phyloP scores from a whole-genome alignment of 495 filamentous ascomycete genomes.

The Choiromyces venosus region DNA sequence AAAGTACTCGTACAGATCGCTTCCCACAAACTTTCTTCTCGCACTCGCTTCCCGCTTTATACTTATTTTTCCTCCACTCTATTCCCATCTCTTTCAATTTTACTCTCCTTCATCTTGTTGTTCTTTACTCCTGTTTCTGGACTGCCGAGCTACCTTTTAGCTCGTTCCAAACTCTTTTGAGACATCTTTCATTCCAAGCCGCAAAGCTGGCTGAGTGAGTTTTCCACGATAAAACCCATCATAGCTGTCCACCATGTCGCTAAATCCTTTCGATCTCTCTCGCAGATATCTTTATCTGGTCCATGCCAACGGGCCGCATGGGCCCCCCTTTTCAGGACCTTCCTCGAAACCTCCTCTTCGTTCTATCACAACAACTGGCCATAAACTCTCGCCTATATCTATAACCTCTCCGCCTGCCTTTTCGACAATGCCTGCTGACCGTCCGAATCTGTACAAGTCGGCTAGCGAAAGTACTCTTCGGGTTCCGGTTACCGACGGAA shows the following conservation, averaged over 20 bases:
- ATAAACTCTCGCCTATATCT: conserved; percentile 22
- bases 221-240: background rate
- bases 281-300: conserved; percentile 37
- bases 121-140: background rate
- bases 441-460: conserved; percentile 27
- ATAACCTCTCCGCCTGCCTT: conserved; percentile 36
- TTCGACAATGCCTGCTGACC: conserved; percentile 37
- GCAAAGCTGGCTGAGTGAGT: conserved; percentile 25
- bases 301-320: conserved; percentile 37
- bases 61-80: background rate
- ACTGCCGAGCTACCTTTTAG: background rate
- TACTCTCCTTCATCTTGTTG: too few relatives aligned
- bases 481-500: conserved; percentile 6
- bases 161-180: background rate
- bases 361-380: conserved; percentile 26
- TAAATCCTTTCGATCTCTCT: background rate
- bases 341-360: conserved; percentile 34
- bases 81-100: background rate
- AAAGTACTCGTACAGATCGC: background rate
- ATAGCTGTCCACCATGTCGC: background rate
- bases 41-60: background rate
- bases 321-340: conserved; percentile 32
- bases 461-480: conserved; percentile 30
- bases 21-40: background rate
- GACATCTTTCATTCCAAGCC: background rate